Percentiles rank a stretch among this genome's conserved stretches.
These are phyloP conservation scores for Tolypocladium capitatum DNA, from an alignment of 2,329 filamentous ascomycete species.

Conservation along the genomic window DNA sequence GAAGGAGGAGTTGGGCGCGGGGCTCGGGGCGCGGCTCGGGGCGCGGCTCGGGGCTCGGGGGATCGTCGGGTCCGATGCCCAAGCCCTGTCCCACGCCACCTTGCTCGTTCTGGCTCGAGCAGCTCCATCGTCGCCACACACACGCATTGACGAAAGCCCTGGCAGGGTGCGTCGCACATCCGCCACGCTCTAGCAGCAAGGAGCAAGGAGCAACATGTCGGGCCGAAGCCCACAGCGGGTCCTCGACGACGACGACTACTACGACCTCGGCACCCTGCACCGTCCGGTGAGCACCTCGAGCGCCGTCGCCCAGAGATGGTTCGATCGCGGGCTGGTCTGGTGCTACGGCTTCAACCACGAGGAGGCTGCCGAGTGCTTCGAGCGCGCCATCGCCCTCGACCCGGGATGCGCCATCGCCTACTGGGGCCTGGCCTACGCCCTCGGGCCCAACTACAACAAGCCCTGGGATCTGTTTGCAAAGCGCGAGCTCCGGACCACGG, in stretches of 20 bases:
- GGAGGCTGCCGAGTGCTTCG: constrained; percentile 53
- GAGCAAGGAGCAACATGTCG: neutral
- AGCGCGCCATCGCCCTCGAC: constrained; percentile 43
- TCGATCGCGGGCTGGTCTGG: constrained; percentile 61
- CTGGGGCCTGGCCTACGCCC: constrained; percentile 57
- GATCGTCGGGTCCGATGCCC: too few species aligned
- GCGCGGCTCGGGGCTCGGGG: too few species aligned
- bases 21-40: too few species aligned
- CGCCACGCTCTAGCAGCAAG: neutral
- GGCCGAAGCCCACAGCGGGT: neutral
- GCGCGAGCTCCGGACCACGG: constrained; percentile 38
- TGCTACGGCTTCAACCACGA: constrained; percentile 66
- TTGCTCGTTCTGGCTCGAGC: too few species aligned
- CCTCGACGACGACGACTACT: constrained; percentile 21
- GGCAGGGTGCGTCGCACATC: neutral
- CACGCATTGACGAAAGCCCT: neutral
- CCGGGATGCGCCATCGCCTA: constrained; percentile 46
- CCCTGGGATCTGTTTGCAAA: constrained; percentile 60
- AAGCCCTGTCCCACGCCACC: too few species aligned
- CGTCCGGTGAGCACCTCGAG: constrained; percentile 41
- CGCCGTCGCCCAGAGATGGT: constrained; percentile 48
- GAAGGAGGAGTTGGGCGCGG: neutral
- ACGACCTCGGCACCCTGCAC: constrained; percentile 48
- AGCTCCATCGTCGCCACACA: neutral
- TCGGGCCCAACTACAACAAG: constrained; percentile 68